Percentiles rank a stretch among this genome's conserved stretches.
Evolutionary conservation across 2,329 filamentous ascomycete genomes (phyloP).

Genomic region (Pseudogymnoascus pannorum): DNA sequence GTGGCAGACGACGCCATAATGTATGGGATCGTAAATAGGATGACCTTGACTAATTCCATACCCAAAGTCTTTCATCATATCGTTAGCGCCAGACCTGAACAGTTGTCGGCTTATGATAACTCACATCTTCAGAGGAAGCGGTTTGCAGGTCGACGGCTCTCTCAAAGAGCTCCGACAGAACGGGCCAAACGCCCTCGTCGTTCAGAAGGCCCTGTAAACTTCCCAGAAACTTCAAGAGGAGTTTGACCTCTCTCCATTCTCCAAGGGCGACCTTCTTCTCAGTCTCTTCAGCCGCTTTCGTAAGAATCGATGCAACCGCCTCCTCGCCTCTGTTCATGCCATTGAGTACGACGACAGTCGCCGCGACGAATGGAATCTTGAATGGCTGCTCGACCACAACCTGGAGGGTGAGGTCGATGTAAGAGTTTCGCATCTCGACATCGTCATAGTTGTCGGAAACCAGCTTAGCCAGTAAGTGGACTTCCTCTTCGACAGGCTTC

Average conservation of each 20-base stretch:
- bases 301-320: constrained; percentile 63
- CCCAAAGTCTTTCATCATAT: constrained; percentile 49
- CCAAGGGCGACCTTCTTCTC: constrained; percentile 65
- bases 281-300: constrained; percentile 50
- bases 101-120: constrained; percentile 29
- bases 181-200: constrained; percentile 75
- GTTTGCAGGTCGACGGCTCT: constrained; percentile 91
- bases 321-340: constrained; percentile 57
- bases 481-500: constrained; percentile 71
- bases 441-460: constrained; percentile 83
- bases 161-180: constrained; percentile 84
- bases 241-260: constrained; percentile 85
- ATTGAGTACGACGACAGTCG: constrained; percentile 74
- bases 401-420: constrained; percentile 67
- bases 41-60: constrained; percentile 92
- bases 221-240: constrained; percentile 81
- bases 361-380: constrained; percentile 92
- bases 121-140: constrained; percentile 83
- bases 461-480: constrained; percentile 64
- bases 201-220: constrained; percentile 74
- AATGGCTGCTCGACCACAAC: constrained; percentile 85
- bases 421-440: constrained; percentile 64
- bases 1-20: constrained; percentile 66
- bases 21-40: constrained; percentile 90
- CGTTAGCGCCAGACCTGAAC: background rate